Evolutionary conservation across 306 rosid genomes (phyloP).

Genomic region (Betula pendula): DNA sequence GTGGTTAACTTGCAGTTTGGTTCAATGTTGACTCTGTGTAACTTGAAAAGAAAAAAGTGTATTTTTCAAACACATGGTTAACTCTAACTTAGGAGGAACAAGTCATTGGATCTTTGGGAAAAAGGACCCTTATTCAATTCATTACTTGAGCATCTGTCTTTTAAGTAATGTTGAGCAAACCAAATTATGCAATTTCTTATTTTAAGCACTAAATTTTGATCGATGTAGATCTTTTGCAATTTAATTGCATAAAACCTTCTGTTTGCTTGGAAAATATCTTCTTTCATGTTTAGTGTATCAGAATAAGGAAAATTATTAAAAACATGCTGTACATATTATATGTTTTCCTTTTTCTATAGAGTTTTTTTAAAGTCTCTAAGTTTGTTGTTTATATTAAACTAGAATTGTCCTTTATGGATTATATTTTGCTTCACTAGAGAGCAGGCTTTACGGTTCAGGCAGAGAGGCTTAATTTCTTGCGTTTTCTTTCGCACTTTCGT

Average conservation of each 20-base stretch:
- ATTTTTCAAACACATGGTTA: not conserved
- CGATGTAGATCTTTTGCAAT: not conserved
- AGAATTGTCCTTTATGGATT: slow-evolving; percentile 16
- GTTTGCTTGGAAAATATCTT: not conserved
- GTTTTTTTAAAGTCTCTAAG: too few relatives aligned
- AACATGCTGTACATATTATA: not conserved
- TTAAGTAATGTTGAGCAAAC: not conserved
- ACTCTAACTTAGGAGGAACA: not conserved
- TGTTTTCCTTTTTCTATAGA: not conserved
- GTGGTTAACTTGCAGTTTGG: not conserved
- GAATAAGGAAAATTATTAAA: not conserved
- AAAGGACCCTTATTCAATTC: not conserved
- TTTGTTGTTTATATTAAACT: not conserved
- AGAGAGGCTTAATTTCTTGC: slow-evolving; percentile 84
- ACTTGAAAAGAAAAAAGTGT: not conserved
- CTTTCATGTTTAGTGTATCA: not conserved
- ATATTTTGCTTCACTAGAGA: slow-evolving; percentile 51
- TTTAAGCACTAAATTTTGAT: not conserved
- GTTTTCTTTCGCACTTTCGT: slow-evolving; percentile 90
- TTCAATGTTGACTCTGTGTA: not conserved
- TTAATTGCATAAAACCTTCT: slow-evolving; percentile 3
- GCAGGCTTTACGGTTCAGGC: slow-evolving; percentile 91
- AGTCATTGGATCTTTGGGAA: too few relatives aligned
- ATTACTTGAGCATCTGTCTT: not conserved
- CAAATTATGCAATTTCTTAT: not conserved